Evolutionary conservation across 129 eudicot species (phyloP).

Genomic region (Pittosporum tobira): DNA sequence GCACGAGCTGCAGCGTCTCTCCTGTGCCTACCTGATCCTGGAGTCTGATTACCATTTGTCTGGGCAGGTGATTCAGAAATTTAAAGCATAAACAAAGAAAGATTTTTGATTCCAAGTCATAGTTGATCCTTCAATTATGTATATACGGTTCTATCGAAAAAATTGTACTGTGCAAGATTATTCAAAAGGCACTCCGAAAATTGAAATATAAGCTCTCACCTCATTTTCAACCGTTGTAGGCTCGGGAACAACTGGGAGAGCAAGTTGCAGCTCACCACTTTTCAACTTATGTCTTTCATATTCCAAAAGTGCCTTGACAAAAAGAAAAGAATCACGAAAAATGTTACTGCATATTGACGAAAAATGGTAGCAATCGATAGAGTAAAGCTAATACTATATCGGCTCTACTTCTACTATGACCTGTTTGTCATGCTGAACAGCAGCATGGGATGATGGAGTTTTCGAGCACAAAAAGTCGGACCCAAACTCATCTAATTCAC

Average conservation of each 20-base stretch:
- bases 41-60: constrained; percentile 58
- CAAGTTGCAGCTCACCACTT: constrained; percentile 71
- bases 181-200: neutral
- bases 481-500: neutral
- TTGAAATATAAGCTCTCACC: constrained; percentile 25
- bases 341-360: neutral
- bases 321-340: constrained; percentile 9
- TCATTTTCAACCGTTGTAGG: constrained; percentile 47
- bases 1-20: constrained; percentile 96
- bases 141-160: no score
- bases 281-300: constrained; percentile 69
- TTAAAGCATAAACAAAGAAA: neutral
- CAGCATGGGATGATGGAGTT: no score
- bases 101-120: neutral
- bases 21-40: constrained; percentile 80
- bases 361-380: neutral
- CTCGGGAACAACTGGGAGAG: constrained; percentile 47
- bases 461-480: no score
- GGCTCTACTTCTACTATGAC: no score
- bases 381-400: no score
- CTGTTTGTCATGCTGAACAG: no score
- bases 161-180: no score
- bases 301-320: constrained; percentile 76
- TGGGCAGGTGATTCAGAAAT: constrained; percentile 22
- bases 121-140: no score